Conservation (phyloP, 2,329 filamentous ascomycete genomes). For the Epichloe uncinata region DNA sequence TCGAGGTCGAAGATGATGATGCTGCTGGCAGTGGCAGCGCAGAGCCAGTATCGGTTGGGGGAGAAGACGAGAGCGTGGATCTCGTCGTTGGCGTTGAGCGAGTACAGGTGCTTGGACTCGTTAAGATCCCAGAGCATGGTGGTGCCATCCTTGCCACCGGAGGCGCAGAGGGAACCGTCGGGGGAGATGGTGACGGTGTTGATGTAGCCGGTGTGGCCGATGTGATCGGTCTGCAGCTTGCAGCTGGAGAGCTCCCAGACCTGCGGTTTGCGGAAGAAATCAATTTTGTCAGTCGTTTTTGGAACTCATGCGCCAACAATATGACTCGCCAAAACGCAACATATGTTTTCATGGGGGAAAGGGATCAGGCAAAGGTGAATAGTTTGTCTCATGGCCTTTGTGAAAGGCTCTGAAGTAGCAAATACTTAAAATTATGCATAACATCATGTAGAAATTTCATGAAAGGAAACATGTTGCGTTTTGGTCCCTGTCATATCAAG, state of each 20-base stretch:
- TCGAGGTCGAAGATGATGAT: constrained; percentile 99
- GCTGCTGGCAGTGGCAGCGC: constrained; percentile 89
- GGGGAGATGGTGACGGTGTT: constrained; percentile 99
- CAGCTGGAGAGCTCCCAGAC: constrained; percentile 99
- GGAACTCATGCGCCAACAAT: neutral
- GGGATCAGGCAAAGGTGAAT: constrained; percentile 76
- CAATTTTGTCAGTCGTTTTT: constrained; percentile 4
- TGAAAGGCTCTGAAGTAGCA: constrained; percentile 98
- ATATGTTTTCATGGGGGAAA: neutral
- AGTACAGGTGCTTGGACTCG: constrained; percentile 99
- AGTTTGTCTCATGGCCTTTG: constrained; percentile 88
- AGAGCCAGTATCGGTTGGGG: constrained; percentile 99
- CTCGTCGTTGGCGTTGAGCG: constrained; percentile 97
- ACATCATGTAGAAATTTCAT: constrained; percentile 58
- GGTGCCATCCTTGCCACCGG: constrained; percentile 98
- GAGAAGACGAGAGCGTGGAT: constrained; percentile 99
- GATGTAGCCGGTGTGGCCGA: constrained; percentile 98
- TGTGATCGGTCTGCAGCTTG: constrained; percentile 99
- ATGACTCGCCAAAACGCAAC: neutral
- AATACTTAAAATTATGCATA: constrained; percentile 86
- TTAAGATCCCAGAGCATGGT: constrained; percentile 99
- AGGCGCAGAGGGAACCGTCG: constrained; percentile 96
- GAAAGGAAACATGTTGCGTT: constrained; percentile 1
- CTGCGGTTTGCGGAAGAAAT: constrained; percentile 34
- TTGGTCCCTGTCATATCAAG: neutral